Evolutionary conservation across 2,329 filamentous ascomycete species (phyloP).

Genomic region (Cryphonectria radicalis): DNA sequence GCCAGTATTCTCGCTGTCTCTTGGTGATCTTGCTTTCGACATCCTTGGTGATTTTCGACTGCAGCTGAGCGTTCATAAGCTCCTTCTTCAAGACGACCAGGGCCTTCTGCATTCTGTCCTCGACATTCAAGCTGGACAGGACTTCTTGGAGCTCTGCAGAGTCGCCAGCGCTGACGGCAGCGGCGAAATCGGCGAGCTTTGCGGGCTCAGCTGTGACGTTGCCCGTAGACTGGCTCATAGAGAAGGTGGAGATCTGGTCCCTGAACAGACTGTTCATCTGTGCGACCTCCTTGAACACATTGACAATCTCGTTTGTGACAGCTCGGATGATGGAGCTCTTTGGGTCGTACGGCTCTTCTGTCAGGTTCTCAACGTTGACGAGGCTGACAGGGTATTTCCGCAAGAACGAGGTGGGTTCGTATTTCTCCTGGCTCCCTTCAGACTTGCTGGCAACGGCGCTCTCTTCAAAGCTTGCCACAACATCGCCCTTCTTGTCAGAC

Average conservation of each 20-base stretch:
- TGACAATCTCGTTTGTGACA: constrained; percentile 96
- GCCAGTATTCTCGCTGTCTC: constrained; percentile 94
- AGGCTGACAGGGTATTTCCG: constrained; percentile 90
- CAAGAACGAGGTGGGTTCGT: constrained; percentile 89
- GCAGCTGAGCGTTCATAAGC: constrained; percentile 95
- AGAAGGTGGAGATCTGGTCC: constrained; percentile 96
- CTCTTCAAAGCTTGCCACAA: constrained; percentile 97
- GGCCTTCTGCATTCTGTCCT: constrained; percentile 89
- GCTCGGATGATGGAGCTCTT: constrained; percentile 89
- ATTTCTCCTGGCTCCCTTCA: constrained; percentile 58
- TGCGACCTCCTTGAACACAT: constrained; percentile 97
- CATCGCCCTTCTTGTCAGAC: constrained; percentile 82
- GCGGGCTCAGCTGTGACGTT: constrained; percentile 95
- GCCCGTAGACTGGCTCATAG: constrained; percentile 90
- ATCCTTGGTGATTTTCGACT: constrained; percentile 97
- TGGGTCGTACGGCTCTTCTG: constrained; percentile 86
- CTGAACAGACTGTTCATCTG: constrained; percentile 92
- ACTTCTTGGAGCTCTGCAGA: constrained; percentile 92
- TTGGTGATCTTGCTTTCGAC: constrained; percentile 98
- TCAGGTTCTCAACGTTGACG: constrained; percentile 92
- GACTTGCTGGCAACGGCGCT: constrained; percentile 64
- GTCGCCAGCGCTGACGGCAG: constrained; percentile 93
- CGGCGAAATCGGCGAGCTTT: constrained; percentile 95
- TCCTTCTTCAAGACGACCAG: constrained; percentile 95
- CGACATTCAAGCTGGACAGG: constrained; percentile 84